Evolutionary conservation across 805 yeast genomes (phyloP).

Genomic region (Starmerella apicola): DNA sequence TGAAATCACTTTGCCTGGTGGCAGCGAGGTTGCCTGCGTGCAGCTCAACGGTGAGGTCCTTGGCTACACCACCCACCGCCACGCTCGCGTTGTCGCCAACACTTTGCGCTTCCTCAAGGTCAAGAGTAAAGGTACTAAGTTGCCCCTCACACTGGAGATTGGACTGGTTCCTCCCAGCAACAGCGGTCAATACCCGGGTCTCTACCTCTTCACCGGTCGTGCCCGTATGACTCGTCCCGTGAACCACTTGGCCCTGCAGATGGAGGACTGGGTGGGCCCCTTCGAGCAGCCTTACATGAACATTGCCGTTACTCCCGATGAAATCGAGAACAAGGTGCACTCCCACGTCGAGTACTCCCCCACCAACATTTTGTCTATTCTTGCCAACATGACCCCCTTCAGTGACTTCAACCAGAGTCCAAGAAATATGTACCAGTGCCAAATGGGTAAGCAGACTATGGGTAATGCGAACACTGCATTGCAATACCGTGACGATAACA

Average conservation of each 20-base stretch:
- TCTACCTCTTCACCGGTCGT: conserved; percentile 79
- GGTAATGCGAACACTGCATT: conserved; percentile 98
- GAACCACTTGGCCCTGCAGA: conserved; percentile 72
- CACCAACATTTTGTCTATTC: conserved; percentile 82
- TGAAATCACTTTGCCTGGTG: conserved; percentile 72
- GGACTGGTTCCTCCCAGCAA: conserved; percentile 95
- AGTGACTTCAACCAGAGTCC: conserved; percentile 99
- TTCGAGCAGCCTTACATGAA: conserved; percentile 97
- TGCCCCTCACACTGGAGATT: conserved; percentile 79
- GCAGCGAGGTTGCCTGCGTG: conserved; percentile 77
- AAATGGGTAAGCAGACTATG: conserved; percentile 99
- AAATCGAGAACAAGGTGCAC: conserved; percentile 69
- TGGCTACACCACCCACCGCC: conserved; percentile 89
- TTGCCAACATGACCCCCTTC: conserved; percentile 95
- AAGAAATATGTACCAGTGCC: conserved; percentile 99
- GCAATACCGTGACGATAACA: conserved; percentile 85
- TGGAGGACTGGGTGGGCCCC: conserved; percentile 84
- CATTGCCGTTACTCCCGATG: conserved; percentile 87
- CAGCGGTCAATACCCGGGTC: conserved; percentile 95
- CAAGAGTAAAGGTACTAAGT: conserved; percentile 34
- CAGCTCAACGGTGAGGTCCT: conserved; percentile 85
- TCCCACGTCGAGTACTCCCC: conserved; percentile 92
- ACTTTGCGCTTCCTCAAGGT: conserved; percentile 89
- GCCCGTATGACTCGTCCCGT: conserved; percentile 96
- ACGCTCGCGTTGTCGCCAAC: conserved; percentile 76